These are phyloP conservation scores for Nakataea oryzae DNA, from an alignment of 2,329 filamentous ascomycete species.

Conservation along the genomic window DNA sequence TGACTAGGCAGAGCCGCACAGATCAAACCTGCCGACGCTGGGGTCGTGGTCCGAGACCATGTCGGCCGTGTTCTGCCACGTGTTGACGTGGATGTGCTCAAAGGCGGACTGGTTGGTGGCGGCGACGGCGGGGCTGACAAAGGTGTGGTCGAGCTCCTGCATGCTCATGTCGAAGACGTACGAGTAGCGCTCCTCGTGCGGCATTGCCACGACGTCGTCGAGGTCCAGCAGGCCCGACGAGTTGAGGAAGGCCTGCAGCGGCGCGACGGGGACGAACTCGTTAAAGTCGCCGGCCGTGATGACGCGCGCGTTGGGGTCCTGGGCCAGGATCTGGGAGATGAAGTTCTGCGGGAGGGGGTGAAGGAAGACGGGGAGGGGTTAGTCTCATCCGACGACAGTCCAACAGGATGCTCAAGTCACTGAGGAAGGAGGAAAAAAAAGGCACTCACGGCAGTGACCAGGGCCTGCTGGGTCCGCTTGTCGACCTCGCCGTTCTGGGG, in stretches of 20 bases:
- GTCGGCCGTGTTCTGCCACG: conserved; percentile 48
- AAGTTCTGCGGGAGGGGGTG: conserved; percentile 23
- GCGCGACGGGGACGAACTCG: conserved; percentile 55
- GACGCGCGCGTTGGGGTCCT: conserved; percentile 45
- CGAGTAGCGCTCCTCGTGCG: conserved; percentile 52
- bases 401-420: background rate
- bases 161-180: conserved; percentile 62
- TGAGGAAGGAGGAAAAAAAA: background rate
- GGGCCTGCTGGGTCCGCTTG: conserved; percentile 43
- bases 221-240: conserved; percentile 49
- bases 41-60: conserved; percentile 61
- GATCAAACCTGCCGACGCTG: conserved; percentile 49
- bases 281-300: conserved; percentile 62
- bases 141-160: conserved; percentile 63
- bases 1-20: conserved; percentile 33
- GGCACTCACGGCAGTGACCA: conserved; percentile 43
- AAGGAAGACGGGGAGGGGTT: background rate
- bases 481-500: conserved; percentile 56
- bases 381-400: background rate
- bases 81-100: conserved; percentile 63
- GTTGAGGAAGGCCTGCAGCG: conserved; percentile 41
- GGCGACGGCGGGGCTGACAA: conserved; percentile 43
- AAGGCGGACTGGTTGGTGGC: conserved; percentile 27
- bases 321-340: conserved; percentile 42
- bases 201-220: conserved; percentile 45